Evolutionary conservation across 2,329 filamentous ascomycete species (phyloP).

Genomic region (Cladosporium sp.): DNA sequence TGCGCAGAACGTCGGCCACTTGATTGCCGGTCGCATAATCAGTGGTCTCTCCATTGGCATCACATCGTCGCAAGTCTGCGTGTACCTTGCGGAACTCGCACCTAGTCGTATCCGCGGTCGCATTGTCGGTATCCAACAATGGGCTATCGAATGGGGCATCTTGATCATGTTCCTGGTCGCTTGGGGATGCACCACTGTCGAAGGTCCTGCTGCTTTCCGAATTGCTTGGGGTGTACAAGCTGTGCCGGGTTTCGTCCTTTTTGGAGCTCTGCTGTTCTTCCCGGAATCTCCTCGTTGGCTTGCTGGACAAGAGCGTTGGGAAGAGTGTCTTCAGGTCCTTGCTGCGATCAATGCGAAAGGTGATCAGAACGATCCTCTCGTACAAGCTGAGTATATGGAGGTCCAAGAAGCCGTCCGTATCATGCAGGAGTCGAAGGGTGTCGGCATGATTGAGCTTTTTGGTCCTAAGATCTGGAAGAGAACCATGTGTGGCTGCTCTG

Average conservation of each 20-base stretch:
- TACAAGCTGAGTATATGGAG: conserved; percentile 50
- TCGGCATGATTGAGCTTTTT: conserved; percentile 46
- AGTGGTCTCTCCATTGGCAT: conserved; percentile 73
- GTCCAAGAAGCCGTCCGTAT: conserved; percentile 43
- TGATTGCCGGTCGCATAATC: conserved; percentile 68
- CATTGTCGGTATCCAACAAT: conserved; percentile 70
- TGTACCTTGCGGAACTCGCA: conserved; percentile 64
- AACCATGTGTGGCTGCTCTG: conserved; percentile 55
- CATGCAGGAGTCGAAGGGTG: conserved; percentile 41
- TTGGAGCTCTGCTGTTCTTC: conserved; percentile 43
- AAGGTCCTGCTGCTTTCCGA: conserved; percentile 50
- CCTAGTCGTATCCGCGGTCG: conserved; percentile 58
- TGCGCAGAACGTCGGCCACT: conserved; percentile 65
- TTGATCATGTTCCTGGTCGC: conserved; percentile 68
- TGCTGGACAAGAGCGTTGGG: conserved; percentile 47
- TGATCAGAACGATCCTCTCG: conserved; percentile 43
- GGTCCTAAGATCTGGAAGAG: conserved; percentile 58
- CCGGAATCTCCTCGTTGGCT: conserved; percentile 50
- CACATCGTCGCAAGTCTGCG: conserved; percentile 65
- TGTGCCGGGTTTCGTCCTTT: conserved; percentile 42
- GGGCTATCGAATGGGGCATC: conserved; percentile 66
- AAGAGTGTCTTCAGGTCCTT: conserved; percentile 44
- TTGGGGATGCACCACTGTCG: conserved; percentile 62
- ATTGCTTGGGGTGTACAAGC: conserved; percentile 45
- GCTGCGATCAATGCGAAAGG: conserved; percentile 44